Evolutionary conservation across 495 filamentous ascomycete species (phyloP).

Genomic region (Parachaetomium inaequale): DNA sequence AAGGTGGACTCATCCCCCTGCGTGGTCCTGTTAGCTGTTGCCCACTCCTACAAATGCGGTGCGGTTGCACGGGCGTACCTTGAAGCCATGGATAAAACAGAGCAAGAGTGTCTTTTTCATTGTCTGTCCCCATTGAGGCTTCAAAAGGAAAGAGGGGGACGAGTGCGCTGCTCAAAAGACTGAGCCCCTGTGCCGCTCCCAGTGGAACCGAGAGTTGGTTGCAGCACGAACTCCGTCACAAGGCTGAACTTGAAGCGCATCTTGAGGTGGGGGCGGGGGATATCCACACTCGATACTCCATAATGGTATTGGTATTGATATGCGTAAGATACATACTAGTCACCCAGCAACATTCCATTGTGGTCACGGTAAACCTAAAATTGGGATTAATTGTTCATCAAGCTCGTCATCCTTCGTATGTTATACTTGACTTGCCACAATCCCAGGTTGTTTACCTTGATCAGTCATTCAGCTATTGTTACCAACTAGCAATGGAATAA

Average conservation of each 20-base stretch:
- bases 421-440: too few relatives aligned
- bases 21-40: constrained; percentile 5
- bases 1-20: constrained; percentile 91
- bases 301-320: background rate
- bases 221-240: background rate
- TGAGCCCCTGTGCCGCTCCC: background rate
- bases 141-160: too few relatives aligned
- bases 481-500: background rate
- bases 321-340: too few relatives aligned
- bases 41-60: too few relatives aligned
- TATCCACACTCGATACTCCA: too few relatives aligned
- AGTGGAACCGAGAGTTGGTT: background rate
- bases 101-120: constrained; percentile 90
- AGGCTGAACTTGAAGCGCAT: background rate
- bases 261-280: background rate
- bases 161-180: background rate
- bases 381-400: too few relatives aligned
- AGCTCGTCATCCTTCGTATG: too few relatives aligned
- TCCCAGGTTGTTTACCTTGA: background rate
- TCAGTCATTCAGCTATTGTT: background rate
- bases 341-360: too few relatives aligned
- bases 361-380: too few relatives aligned
- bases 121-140: constrained; percentile 36
- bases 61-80: constrained; percentile 49
- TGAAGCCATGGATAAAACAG: constrained; percentile 96